Base-by-base conservation (phyloP, 805 yeast species). In the Zygoascus biomembranicola region DNA sequence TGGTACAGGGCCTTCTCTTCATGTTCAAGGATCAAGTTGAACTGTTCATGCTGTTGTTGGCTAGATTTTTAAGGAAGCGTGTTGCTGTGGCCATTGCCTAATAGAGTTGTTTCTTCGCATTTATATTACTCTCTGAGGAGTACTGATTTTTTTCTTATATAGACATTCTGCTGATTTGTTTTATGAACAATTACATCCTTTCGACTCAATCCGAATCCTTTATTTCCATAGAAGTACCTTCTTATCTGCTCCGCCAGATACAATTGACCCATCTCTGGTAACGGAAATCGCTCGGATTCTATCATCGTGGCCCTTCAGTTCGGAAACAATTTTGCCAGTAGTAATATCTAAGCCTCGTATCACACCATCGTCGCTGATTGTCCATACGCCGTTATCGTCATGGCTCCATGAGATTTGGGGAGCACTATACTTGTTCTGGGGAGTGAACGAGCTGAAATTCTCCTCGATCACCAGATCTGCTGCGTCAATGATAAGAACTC, bases 1-100 rank as follows among this genome's bases (percentile, higher is more conserved):
- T 88, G 44, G 95, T 87, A 4, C 96, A 88, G 68, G 96, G 96
- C 0, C 73, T 88, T 56, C 73, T 88, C 61, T 85, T 88, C 64
- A 85, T 85, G 83, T 85, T 84, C 69, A 86, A 82, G 68, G 94
- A 86, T 61, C 87, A 84, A 65, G 74, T 66, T 57, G 73, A 69
- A 61, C 58, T 64, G 16, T 59, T 61, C 54, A 60, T 68, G 50
- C 54, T 66, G 41, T 51, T 58, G 46, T 57, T 65, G 41, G 54
- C 63, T 28, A 53, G 67, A 48, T 50, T 59, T 32, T n/a, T 39
- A 39, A 48, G 43, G 50, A 47, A 53, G 32, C 35, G 52, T 5
- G 19, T 42, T 4, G 44, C 26, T 42, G 39, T 8, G 16, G 39
- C 28, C 28, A 23, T 23, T 23, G 28, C 6, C 28, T 23, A 6